Percentiles rank a stretch among this genome's conserved stretches.
Conservation (phyloP, 2,329 filamentous ascomycete species). For the Penicillium sp. region DNA sequence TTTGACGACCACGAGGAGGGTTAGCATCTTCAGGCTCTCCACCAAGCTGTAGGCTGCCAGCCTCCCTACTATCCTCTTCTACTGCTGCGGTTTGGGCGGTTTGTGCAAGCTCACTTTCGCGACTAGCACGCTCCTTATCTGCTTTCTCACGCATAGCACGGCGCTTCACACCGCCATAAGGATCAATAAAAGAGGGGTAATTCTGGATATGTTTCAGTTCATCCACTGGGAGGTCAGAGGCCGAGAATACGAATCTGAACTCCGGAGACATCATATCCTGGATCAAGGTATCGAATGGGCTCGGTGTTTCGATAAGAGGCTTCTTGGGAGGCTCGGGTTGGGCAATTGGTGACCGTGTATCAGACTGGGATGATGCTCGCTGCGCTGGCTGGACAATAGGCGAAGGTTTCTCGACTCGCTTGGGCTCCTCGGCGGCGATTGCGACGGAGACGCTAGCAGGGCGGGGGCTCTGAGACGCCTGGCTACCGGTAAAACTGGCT, state of each 20-base stretch:
- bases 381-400: constrained; percentile 25
- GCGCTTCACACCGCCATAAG: constrained; percentile 77
- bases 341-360: constrained; percentile 19
- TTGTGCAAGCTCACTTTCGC: constrained; percentile 56
- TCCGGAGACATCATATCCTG: constrained; percentile 50
- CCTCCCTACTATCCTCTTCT: constrained; percentile 75
- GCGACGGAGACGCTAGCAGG: constrained; percentile 49
- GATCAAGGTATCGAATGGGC: constrained; percentile 42
- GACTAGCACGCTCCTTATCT: constrained; percentile 59
- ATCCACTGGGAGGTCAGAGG: constrained; percentile 46
- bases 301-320: constrained; percentile 12
- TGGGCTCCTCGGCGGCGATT: constrained; percentile 36
- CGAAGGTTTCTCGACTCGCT: constrained; percentile 34
- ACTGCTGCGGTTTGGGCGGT: constrained; percentile 51
- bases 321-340: constrained; percentile 22
- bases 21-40: constrained; percentile 88
- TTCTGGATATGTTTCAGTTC: constrained; percentile 54
- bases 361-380: constrained; percentile 26
- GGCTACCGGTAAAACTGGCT: constrained; percentile 76
- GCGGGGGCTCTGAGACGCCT: constrained; percentile 78
- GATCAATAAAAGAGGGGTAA: constrained; percentile 79
- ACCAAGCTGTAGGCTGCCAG: constrained; percentile 83
- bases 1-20: constrained; percentile 45
- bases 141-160: constrained; percentile 72
- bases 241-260: constrained; percentile 57